A percentile compares a stretch with the other conserved stretches of the same genome.
phyloP scores from a whole-genome alignment of 2,329 filamentous ascomycete genomes.

The Xylaria sp. region DNA sequence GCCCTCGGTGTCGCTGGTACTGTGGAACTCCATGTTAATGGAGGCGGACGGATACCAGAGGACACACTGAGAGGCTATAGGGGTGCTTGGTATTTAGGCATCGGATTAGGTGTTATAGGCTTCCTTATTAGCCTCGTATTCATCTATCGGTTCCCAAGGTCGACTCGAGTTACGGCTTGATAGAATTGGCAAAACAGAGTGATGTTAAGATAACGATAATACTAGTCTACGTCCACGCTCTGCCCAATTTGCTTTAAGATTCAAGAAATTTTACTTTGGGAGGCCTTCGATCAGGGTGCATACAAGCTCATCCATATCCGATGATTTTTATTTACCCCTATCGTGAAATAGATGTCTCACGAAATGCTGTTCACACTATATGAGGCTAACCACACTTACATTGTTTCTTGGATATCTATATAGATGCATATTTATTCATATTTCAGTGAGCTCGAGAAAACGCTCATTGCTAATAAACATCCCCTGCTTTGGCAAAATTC shows the following conservation, averaged over 20 bases:
- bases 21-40: slow-evolving; percentile 44
- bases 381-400: background rate
- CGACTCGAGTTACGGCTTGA: slow-evolving; percentile 19
- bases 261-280: background rate
- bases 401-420: background rate
- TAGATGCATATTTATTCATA: background rate
- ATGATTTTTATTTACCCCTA: background rate
- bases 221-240: background rate
- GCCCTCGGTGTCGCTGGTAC: slow-evolving; percentile 67
- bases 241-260: background rate
- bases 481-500: background rate
- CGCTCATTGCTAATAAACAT: background rate
- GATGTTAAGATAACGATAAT: background rate
- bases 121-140: slow-evolving; percentile 44
- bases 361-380: background rate
- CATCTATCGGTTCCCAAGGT: slow-evolving; percentile 43
- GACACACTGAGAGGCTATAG: slow-evolving; percentile 45
- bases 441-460: background rate
- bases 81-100: slow-evolving; percentile 47
- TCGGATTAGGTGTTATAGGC: slow-evolving; percentile 44
- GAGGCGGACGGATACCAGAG: slow-evolving; percentile 36
- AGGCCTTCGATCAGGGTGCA: background rate
- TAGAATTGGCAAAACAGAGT: background rate
- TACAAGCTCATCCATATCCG: background rate
- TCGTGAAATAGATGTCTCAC: background rate